Evolutionary conservation across 768 basidiomycete genomes (phyloP), one percentile per base, ranked within the genome.

Genomic region (Suillus weaverae): DNA sequence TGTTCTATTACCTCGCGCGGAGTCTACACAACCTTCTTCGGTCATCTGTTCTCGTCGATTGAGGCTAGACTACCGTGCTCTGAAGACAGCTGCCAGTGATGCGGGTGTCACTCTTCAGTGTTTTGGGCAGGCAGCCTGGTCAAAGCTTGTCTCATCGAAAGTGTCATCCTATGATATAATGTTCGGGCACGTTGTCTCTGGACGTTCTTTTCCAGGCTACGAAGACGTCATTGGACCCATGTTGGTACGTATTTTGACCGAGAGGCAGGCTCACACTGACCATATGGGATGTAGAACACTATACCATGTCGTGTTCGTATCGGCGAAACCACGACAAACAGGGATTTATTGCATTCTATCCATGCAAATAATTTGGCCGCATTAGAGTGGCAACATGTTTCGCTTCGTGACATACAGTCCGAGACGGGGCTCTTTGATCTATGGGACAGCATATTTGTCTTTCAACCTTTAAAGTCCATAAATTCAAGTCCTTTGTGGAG

Each of bases 151-250:
- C 10, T 70, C 74, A 26, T 65, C 63, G 1, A 38, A 72, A 26
- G 56, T 62, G 20, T 62, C 67, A 26, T 71, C 69, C 26, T 48
- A 62, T 7, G 83, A 84, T 65, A 70, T 81, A 30, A 76, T 83
- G 16, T 84, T 84, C 63, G 83, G 83, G 0, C 80, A 82, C 55
- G 79, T 81, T 20, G 73, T 84, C 6, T 82, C 83, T 20, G 83
- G 83, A 50, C 73, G 83, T 61, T 77, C 73, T 51, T 72, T 80
- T 18, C 76, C 76, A 26, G 76, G 74, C 41, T 76, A 79, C 10
- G 82, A 84, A 67, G 71, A 77, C 11, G 80, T 83, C 3, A 76
- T 84, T 60, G 83, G 83, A 5, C 83, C 83, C 6, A 77, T 83
- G 62, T 69, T 84, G 63, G 83, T 84, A 60, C 67, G 81, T 71